Conservation (phyloP, 1,284 basidiomycete genomes). For the Pterula multifida region DNA sequence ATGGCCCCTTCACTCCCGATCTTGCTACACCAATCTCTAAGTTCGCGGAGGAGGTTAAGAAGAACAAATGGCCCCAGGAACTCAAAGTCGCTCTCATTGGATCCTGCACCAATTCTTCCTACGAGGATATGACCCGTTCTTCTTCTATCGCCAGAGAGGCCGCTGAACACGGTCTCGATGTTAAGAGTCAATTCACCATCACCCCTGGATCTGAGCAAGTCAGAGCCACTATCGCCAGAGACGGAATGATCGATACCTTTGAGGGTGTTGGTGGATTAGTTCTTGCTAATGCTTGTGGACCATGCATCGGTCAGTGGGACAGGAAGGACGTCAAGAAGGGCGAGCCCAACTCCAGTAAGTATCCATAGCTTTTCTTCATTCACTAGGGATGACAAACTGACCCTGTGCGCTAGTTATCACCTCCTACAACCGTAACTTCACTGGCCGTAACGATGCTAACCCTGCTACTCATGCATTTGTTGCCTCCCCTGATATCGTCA, state of each 20-base stretch:
- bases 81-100: slow-evolving; percentile 97
- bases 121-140: slow-evolving; percentile 99
- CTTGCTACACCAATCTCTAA: slow-evolving; percentile 93
- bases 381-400: slow-evolving; percentile 4
- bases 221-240: slow-evolving; percentile 93
- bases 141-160: slow-evolving; percentile 92
- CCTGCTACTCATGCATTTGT: slow-evolving; percentile 98
- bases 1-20: slow-evolving; percentile 97
- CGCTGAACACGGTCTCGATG: slow-evolving; percentile 72
- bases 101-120: slow-evolving; percentile 99
- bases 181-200: slow-evolving; percentile 94
- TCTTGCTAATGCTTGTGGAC: slow-evolving; percentile 96
- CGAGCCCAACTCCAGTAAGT: slow-evolving; percentile 84
- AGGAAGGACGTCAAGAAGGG: slow-evolving; percentile 95
- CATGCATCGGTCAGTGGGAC: slow-evolving; percentile 99
- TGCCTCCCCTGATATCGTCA: slow-evolving; percentile 95
- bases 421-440: slow-evolving; percentile 99
- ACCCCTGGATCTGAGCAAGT: slow-evolving; percentile 98
- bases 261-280: slow-evolving; percentile 87
- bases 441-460: slow-evolving; percentile 98
- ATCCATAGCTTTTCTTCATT: background rate
- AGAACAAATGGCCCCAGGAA: slow-evolving; percentile 94
- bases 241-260: slow-evolving; percentile 86
- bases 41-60: slow-evolving; percentile 86
- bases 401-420: slow-evolving; percentile 68